Evolutionary conservation across 139 green algal genomes (phyloP).

Genomic region (Astrephomene gubernaculifera): DNA sequence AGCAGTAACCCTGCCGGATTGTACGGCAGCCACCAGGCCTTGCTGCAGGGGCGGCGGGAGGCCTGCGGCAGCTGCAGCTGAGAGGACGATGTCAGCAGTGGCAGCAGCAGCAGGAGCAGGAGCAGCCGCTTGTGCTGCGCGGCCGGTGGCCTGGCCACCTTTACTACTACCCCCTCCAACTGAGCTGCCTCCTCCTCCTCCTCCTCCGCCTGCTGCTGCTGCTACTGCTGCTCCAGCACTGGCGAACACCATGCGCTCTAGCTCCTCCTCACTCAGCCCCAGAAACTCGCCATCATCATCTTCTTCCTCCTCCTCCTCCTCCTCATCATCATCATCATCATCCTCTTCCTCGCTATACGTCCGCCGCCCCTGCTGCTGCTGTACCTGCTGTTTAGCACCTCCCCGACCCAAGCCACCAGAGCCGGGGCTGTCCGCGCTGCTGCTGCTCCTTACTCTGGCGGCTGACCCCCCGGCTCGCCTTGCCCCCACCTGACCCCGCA

Average conservation of each 20-base stretch:
- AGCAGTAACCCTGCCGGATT: neutral
- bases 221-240: neutral
- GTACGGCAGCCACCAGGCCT: neutral
- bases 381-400: neutral
- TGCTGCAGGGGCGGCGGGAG: neutral
- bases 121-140: too few relatives aligned
- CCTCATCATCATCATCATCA: neutral
- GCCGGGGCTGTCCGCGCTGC: too few relatives aligned
- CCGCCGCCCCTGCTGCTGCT: neutral
- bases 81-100: too few relatives aligned
- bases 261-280: constrained; percentile 28
- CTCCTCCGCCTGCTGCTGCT: neutral
- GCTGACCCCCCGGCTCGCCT: neutral
- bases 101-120: too few relatives aligned
- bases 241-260: constrained; percentile 40
- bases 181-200: neutral
- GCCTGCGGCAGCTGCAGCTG: neutral
- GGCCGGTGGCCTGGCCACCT: too few relatives aligned
- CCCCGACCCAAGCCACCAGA: too few relatives aligned
- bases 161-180: neutral
- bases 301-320: constrained; percentile 10
- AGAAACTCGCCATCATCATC: constrained; percentile 15
- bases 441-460: neutral
- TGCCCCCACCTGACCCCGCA: neutral
- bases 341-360: neutral